Evolutionary conservation across 2,329 filamentous ascomycete genomes (phyloP), one percentile per base, ranked within the genome.

Genomic region (Diaporthe vaccinii): DNA sequence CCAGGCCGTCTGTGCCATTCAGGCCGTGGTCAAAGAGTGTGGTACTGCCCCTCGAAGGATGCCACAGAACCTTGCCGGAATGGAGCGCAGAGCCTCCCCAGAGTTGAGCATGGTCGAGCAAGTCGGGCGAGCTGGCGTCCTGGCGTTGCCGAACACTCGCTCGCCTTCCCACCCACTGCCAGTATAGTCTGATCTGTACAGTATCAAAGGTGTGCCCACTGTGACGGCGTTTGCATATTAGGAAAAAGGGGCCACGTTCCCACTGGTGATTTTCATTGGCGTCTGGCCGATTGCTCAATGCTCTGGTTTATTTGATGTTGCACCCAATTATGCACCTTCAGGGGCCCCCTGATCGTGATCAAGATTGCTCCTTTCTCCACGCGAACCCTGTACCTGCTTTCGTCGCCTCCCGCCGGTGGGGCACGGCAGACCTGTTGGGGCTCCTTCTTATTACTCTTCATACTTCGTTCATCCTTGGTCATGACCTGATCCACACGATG

Each of bases 201-300:
- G 62, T 68, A 68, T 51, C 62, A 51, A 7, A 51, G 28, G 62
- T 68, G 46, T 68, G 62, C 62, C 62, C 62, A 68, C 62, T 68
- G 62, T 68, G 62, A 68, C 34, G 62, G 62, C 46, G 31, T 68
- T 39, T 68, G 62, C 62, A 53, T 68, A 17, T 39, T 55, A 1
- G 44, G 22, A 22, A 55, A 69, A 34, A 49, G 61, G 65, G 65
- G 65, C n/a, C 34, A 36, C 49, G 22, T 28, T 53, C 65, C 46
- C 65, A 68, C 65, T 68, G 65, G 46, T 39, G 65, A 68, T 68
- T 68, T 68, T 68, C 65, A 68, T 68, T 68, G 65, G 65, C 65
- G 65, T 68, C 65, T 68, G 46, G 65, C 49, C 65, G n/a, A 25
- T 28, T 69, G 65, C 65, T 69, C 65, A 55, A 55, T 69, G 65